These are phyloP conservation scores for Volutella citrinella DNA, from an alignment of 2,329 filamentous ascomycete species.

Conservation along the genomic window DNA sequence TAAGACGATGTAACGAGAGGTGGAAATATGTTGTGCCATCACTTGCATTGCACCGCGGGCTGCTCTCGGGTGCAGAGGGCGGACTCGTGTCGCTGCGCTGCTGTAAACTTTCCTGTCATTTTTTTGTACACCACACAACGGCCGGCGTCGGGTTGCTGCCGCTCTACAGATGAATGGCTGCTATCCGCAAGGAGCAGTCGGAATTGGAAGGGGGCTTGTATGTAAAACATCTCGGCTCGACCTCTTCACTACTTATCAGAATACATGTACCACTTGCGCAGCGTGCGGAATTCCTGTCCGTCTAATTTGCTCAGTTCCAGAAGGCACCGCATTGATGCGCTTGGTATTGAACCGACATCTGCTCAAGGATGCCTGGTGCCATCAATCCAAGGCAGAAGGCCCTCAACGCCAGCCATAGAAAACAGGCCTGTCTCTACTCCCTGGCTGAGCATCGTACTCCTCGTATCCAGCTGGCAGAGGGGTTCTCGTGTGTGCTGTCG, in stretches of 20 bases:
- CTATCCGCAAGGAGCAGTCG: constrained; percentile 14
- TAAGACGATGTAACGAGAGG: constrained; percentile 10
- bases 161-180: constrained; percentile 17
- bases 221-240: constrained; percentile 26
- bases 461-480: no score
- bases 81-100: constrained; percentile 14
- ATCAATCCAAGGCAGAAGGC: no score
- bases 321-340: no score
- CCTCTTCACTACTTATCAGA: constrained; percentile 20
- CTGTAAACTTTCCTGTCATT: constrained; percentile 21
- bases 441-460: no score
- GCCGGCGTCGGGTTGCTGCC: constrained; percentile 23
- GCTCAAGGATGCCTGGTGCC: no score
- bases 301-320: no score
- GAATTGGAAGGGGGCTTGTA: constrained; percentile 21
- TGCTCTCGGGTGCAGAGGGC: constrained; percentile 11
- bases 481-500: no score
- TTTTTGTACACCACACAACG: constrained; percentile 25
- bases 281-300: no score
- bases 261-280: constrained; percentile 24
- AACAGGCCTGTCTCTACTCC: no score
- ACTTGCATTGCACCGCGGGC: constrained; percentile 3
- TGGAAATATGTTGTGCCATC: constrained; percentile 7
- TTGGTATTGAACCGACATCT: no score
- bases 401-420: no score